These are phyloP conservation scores for Citrus unshiu DNA, from an alignment of 345 rosid species.

Conservation along the genomic window DNA sequence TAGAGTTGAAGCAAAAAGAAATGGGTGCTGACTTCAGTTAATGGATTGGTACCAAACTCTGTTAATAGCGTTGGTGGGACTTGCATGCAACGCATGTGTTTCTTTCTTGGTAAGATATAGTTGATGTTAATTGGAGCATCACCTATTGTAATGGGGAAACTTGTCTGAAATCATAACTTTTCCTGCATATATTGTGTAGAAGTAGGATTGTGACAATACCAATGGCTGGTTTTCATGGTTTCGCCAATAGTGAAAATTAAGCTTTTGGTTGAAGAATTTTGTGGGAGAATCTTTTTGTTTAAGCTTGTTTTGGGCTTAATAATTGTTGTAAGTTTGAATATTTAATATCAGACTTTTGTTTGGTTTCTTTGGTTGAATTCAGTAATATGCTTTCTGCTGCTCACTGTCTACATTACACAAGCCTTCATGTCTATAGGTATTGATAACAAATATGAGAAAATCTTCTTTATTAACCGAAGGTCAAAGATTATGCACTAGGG, in stretches of 20 bases:
- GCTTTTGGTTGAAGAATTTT: slow-evolving; percentile 21
- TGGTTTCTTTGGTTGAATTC: slow-evolving; percentile 7
- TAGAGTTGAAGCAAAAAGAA: slow-evolving; percentile 63
- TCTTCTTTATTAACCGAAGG: not conserved
- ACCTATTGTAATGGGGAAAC: slow-evolving; percentile 7
- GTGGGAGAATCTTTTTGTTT: slow-evolving; percentile 1
- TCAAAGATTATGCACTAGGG: not conserved
- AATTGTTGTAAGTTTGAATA: slow-evolving; percentile 13
- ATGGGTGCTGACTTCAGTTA: slow-evolving; percentile 29
- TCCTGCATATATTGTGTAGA: slow-evolving; percentile 27
- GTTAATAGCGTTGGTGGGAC: not conserved
- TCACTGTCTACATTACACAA: not conserved
- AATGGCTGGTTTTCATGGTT: slow-evolving; percentile 15
- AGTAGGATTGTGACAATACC: slow-evolving; percentile 15
- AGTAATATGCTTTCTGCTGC: not conserved
- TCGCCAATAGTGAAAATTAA: slow-evolving; percentile 11
- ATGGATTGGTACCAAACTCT: slow-evolving; percentile 7
- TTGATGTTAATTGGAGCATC: slow-evolving; percentile 17
- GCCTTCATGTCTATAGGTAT: not conserved
- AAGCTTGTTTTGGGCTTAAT: slow-evolving; percentile 4
- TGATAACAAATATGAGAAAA: not conserved
- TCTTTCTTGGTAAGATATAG: slow-evolving; percentile 29
- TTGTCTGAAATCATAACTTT: slow-evolving; percentile 9
- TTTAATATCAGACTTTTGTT: not conserved
- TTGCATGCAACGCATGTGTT: slow-evolving; percentile 4